A percentile compares a stretch with the other conserved stretches of the same genome.
Evolutionary conservation across 306 rosid genomes (phyloP).

Genomic region (Cicer chorassanicum): DNA sequence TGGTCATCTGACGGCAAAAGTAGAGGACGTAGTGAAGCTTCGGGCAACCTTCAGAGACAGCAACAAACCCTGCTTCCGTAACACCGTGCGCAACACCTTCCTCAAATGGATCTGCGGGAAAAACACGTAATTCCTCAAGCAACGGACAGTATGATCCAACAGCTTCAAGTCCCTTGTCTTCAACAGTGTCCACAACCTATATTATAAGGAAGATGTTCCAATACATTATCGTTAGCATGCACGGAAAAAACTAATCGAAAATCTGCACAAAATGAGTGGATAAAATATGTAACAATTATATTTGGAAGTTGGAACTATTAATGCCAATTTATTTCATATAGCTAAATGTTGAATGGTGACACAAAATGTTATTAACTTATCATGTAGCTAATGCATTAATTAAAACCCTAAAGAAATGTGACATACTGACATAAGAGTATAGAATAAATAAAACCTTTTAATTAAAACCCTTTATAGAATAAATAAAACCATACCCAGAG

Average conservation of each 20-base stretch:
- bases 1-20: constrained; percentile 87
- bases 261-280: neutral
- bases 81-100: constrained; percentile 63
- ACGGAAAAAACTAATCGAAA: neutral
- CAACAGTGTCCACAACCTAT: constrained; percentile 82
- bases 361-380: too few relatives aligned
- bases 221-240: neutral
- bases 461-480: constrained; percentile 5
- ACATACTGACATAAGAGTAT: constrained; percentile 6
- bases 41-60: constrained; percentile 80
- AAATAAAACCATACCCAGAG: constrained; percentile 67
- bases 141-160: constrained; percentile 76
- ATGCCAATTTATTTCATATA: too few relatives aligned
- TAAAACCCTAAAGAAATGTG: constrained; percentile 18
- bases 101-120: constrained; percentile 71
- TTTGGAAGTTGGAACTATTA: neutral
- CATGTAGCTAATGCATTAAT: constrained; percentile 15
- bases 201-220: constrained; percentile 29
- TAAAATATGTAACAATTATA: neutral
- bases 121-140: constrained; percentile 89
- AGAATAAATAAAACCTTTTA: constrained; percentile 32
- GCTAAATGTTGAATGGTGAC: too few relatives aligned
- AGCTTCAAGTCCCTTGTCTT: constrained; percentile 85
- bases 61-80: constrained; percentile 80
- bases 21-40: constrained; percentile 77